Base-by-base conservation (phyloP, 805 yeast species). In the Ogataea corticis region DNA sequence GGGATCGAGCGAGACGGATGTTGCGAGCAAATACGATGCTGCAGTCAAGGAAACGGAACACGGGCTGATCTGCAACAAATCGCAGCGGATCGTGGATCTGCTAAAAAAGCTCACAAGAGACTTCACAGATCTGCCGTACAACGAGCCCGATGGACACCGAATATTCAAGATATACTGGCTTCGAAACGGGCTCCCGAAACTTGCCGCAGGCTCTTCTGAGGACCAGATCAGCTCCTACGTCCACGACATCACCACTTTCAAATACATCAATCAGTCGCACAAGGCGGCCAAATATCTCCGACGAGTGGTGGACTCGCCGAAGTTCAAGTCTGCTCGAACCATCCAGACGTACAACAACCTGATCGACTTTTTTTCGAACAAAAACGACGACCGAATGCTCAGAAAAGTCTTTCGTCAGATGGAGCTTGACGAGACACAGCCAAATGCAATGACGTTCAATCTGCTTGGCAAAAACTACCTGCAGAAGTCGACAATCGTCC, bases 321-420 rank as follows among this genome's bases (percentile, higher is more conserved):
- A 45, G 4, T 39, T 42, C 19, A n/a, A 33, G n/a, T 28, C 35
- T n/a, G 31, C 16, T 13, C 51, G 45, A 19, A 41, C 44, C 13
- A 28, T 49, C 27, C 41, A 44, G 15, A 38, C 48, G 9, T 50
- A 45, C 44, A 54, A 54, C 41, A 42, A 48, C 27, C 23, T 54
- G 13, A 65, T 77, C 1, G 68, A 63, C 41, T 75, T 62, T 53
- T 75, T 66, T 51, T 58, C 68, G 15, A 47, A 52, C 14, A 63
- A 62, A 33, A 60, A 61, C 48, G 77, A 76, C 54, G 59, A 69
- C 36, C 70, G 71, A 0, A 61, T 71, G 2, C 66, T 75, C 48
- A 61, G 70, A 35, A 71, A 69, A 39, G 53, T 70, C 3, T 58
- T 73, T 31, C 59, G 62, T 1, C 74, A 73, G 50, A 71, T 76